These are phyloP conservation scores for Saturnispora silvae DNA, from an alignment of 805 yeast species.

Conservation along the genomic window DNA sequence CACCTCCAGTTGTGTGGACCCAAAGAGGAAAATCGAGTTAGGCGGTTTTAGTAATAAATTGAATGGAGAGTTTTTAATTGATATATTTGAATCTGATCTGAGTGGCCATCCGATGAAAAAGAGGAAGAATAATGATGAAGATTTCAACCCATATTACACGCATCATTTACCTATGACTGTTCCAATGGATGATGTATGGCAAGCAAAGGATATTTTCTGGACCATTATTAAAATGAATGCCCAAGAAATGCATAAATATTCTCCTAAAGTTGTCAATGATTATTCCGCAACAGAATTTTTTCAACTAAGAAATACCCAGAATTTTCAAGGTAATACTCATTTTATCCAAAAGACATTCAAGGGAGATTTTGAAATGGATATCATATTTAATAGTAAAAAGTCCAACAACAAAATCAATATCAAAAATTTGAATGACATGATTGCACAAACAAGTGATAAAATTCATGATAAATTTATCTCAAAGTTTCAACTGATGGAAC, in stretches of 20 bases:
- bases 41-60: constrained; percentile 52
- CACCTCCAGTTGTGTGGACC: constrained; percentile 20
- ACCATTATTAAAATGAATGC: constrained; percentile 63
- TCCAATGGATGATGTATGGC: constrained; percentile 62
- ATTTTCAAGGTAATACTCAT: constrained; percentile 68
- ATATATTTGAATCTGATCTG: constrained; percentile 42
- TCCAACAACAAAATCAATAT: constrained; percentile 31
- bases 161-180: constrained; percentile 61
- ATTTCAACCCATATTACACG: constrained; percentile 45
- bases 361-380: constrained; percentile 68
- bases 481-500: constrained; percentile 42
- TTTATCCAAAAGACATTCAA: constrained; percentile 64
- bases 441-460: constrained; percentile 24
- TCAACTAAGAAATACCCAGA: constrained; percentile 46
- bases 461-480: constrained; percentile 45
- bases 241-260: constrained; percentile 21
- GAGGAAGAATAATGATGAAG: constrained; percentile 24
- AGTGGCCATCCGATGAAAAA: constrained; percentile 33
- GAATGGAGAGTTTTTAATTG: constrained; percentile 49
- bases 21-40: constrained; percentile 29
- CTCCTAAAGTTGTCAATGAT: constrained; percentile 8
- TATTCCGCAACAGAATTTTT: constrained; percentile 40
- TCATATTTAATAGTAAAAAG: constrained; percentile 43
- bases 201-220: constrained; percentile 63
- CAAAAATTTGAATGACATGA: constrained; percentile 27